Evolutionary conservation across 192 early-diverging fungal genomes (phyloP), one percentile per base, ranked within the genome.

Genomic region (Backusella parvicylindrica): DNA sequence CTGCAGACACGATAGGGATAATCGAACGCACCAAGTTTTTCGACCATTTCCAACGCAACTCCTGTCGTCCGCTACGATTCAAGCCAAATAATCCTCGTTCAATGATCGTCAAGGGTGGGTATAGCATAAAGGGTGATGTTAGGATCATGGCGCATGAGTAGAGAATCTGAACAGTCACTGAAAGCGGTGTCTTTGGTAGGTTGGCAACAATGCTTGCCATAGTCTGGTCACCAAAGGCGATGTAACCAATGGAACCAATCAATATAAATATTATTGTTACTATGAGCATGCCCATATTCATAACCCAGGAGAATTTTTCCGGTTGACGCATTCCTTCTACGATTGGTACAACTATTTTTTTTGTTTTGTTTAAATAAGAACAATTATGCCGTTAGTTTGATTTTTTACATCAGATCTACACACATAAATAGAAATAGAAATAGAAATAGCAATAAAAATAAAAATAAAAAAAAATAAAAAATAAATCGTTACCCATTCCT

Each of bases 71-170:
- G 32, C 83, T 82, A 31, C 75, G 79, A 11, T 79, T 43, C 2
- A 94, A 92, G 66, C 88, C 87, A 49, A 93, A 94, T 6, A 94
- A 33, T 21, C 82, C 90, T 23, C 86, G 81, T 77, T 96, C 94
- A 33, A 92, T 84, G 77, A 95, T 95, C 30, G 86, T 85, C 68
- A 94, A 90, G 23, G 91, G 89, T 4, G 95, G 94, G 77, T 94
- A 97, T 66, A 95, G 82, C 76, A 90, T 91, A 72, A 73, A 72
- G 13, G 77, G 77, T 28, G 47, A 74, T 21, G 92, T 92, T 43
- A 96, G 86, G 76, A 95, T 90, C 72, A 97, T 97, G 47, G 94
- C 94, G 40, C 95, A 79, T 49, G 91, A 88, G 81, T 97, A 96
- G 7, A 95, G 77, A 77, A 95, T 81, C 78, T 96, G 92, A 69